These are phyloP conservation scores for Penicillium sp. DNA, from an alignment of 2,329 filamentous ascomycete genomes.

Conservation along the genomic window DNA sequence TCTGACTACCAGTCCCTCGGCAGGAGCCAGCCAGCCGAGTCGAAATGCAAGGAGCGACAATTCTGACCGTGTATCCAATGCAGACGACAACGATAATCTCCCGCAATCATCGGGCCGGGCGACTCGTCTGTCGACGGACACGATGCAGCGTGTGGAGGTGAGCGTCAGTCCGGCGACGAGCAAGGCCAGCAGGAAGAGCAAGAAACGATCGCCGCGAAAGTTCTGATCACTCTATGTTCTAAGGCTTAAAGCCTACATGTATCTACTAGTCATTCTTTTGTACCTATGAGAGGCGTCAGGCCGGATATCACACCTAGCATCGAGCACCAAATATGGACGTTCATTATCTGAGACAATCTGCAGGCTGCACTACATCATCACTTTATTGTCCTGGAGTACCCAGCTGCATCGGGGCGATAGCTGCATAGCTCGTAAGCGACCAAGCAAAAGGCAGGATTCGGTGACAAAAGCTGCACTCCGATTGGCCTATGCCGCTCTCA, in stretches of 20 bases:
- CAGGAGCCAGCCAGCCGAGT: background rate
- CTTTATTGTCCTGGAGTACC: background rate
- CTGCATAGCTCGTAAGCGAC: background rate
- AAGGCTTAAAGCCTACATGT: background rate
- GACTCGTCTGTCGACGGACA: constrained; percentile 21
- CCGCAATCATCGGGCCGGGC: constrained; percentile 16
- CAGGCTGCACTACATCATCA: background rate
- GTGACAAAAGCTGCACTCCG: background rate
- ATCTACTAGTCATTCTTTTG: background rate
- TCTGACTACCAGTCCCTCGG: constrained; percentile 12
- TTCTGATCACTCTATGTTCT: background rate
- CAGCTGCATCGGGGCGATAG: background rate
- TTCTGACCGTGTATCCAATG: background rate
- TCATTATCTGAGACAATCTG: background rate
- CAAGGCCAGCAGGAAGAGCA: constrained; percentile 17
- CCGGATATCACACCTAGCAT: background rate
- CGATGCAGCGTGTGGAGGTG: constrained; percentile 17
- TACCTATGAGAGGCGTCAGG: background rate
- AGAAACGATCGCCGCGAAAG: constrained; percentile 11
- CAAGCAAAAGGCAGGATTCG: background rate
- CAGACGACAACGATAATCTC: constrained; percentile 8
- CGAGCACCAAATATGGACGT: background rate
- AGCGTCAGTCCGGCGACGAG: constrained; percentile 17
- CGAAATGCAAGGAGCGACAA: background rate
- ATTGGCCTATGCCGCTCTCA: background rate